phyloP scores from a whole-genome alignment of 176 grass and related monocot genomes.

The bread wheat (Triticum aestivum) region IWGSC_CS_RefSeq_v2.1 NC_057812.1:45567150-45567649 shows the following conservation, averaged over 20 bases:
- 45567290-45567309: too few relatives aligned
- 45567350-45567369: too few relatives aligned
- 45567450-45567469: not conserved
- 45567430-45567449: not conserved
- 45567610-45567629: too few relatives aligned
- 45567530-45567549: too few relatives aligned
- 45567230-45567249: slow-evolving; percentile 5
- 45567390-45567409: not conserved
- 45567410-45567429: not conserved
- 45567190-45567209: not conserved
- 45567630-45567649: too few relatives aligned
- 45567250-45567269: not conserved
- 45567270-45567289: not conserved
- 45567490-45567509: not conserved
- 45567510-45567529: too few relatives aligned
- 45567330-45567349: too few relatives aligned
- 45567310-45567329: too few relatives aligned
- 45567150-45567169: not conserved
- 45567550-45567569: too few relatives aligned
- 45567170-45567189: not conserved
- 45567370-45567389: too few relatives aligned
- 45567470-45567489: not conserved
- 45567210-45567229: not conserved
- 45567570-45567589: not conserved
- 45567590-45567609: not conserved